Percentiles rank a stretch among this genome's conserved stretches.
Evolutionary conservation across 306 rosid genomes (phyloP).

Genomic region (Carpinus viminea): DNA sequence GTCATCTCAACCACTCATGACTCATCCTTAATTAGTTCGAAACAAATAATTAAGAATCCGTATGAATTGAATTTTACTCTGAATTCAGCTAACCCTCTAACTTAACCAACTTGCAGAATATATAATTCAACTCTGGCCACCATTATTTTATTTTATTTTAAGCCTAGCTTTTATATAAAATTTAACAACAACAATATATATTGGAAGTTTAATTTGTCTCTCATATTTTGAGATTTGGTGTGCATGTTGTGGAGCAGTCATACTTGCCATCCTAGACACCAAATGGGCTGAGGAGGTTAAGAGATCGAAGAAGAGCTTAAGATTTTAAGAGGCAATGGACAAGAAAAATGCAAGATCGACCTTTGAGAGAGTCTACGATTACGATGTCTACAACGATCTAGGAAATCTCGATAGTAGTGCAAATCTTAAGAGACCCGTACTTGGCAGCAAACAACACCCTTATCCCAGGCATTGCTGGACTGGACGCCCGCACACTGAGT

Average conservation of each 20-base stretch:
- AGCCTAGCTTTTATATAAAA: too few species aligned
- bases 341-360: slow-evolving; percentile 38
- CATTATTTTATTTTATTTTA: too few species aligned
- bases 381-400: slow-evolving; percentile 52
- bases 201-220: too few species aligned
- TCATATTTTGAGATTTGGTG: too few species aligned
- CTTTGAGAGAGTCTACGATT: slow-evolving; percentile 49
- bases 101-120: too few species aligned
- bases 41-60: too few species aligned
- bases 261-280: slow-evolving; percentile 51
- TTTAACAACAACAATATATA: too few species aligned
- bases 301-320: slow-evolving; percentile 45
- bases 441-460: slow-evolving; percentile 33
- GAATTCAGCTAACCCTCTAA: too few species aligned
- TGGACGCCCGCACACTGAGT: slow-evolving; percentile 31
- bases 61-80: too few species aligned
- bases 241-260: background rate
- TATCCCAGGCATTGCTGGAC: slow-evolving; percentile 45
- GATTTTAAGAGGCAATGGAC: slow-evolving; percentile 44
- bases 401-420: slow-evolving; percentile 34
- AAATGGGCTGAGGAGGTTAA: slow-evolving; percentile 35
- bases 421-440: slow-evolving; percentile 32
- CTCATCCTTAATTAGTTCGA: too few species aligned
- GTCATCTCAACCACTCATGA: too few species aligned
- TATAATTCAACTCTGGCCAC: too few species aligned